Evolutionary conservation across 2,329 filamentous ascomycete species (phyloP).

Genomic region (Aspergillus felis): DNA sequence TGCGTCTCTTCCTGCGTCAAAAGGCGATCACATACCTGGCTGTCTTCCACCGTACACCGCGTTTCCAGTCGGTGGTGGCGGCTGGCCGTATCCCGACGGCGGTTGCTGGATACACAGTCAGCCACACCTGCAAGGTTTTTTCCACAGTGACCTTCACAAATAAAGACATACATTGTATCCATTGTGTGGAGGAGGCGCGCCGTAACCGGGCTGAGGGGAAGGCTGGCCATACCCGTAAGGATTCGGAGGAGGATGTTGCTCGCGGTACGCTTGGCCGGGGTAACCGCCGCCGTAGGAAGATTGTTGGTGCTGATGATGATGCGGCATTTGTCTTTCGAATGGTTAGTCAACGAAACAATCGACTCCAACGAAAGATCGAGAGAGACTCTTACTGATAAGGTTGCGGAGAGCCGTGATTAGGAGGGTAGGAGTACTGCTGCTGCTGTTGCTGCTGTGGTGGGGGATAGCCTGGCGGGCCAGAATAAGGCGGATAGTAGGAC

Average conservation of each 20-base stretch:
- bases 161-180: slow-evolving; percentile 35
- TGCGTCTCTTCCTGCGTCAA: neutral
- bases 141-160: neutral
- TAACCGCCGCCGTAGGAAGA: slow-evolving; percentile 35
- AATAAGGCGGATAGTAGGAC: slow-evolving; percentile 62
- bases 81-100: slow-evolving; percentile 27
- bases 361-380: slow-evolving; percentile 6
- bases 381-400: slow-evolving; percentile 37
- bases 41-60: slow-evolving; percentile 37
- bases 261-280: slow-evolving; percentile 33
- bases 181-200: slow-evolving; percentile 26
- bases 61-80: slow-evolving; percentile 33
- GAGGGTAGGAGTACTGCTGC: slow-evolving; percentile 21
- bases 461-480: slow-evolving; percentile 54
- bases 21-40: slow-evolving; percentile 28
- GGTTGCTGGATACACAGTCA: slow-evolving; percentile 21
- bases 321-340: slow-evolving; percentile 24
- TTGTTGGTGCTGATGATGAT: slow-evolving; percentile 32
- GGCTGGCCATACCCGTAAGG: slow-evolving; percentile 45
- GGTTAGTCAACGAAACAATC: slow-evolving; percentile 6
- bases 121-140: neutral
- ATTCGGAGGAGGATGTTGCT: slow-evolving; percentile 39
- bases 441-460: slow-evolving; percentile 38
- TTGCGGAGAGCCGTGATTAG: slow-evolving; percentile 36
- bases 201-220: slow-evolving; percentile 36